Conservation (phyloP, 2,329 filamentous ascomycete genomes). For the Thielaviopsis ethacetica region DNA sequence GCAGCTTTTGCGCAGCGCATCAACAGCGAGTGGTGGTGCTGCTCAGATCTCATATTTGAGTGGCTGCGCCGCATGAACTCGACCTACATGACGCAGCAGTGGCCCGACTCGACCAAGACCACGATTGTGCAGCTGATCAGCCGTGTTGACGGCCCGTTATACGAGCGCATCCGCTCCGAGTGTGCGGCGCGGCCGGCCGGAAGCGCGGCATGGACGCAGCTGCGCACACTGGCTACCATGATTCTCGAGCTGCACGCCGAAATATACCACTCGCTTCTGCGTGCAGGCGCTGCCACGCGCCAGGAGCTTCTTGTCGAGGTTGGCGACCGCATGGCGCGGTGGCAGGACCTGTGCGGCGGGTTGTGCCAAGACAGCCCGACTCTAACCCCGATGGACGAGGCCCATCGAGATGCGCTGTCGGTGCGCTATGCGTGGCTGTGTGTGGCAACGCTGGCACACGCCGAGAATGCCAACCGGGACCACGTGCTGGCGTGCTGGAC, state of each 20-base stretch:
- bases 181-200: background rate
- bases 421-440: constrained; percentile 43
- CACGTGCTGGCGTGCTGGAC: constrained; percentile 43
- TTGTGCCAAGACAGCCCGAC: constrained; percentile 4
- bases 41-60: constrained; percentile 41
- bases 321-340: constrained; percentile 1
- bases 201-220: background rate
- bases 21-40: constrained; percentile 33
- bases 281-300: constrained; percentile 2
- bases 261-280: constrained; percentile 29
- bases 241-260: constrained; percentile 46
- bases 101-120: constrained; percentile 41
- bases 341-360: constrained; percentile 6
- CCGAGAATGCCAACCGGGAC: constrained; percentile 36
- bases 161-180: constrained; percentile 19
- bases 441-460: constrained; percentile 35
- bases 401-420: constrained; percentile 23
- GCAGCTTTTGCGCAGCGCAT: constrained; percentile 32
- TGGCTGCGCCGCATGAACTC: constrained; percentile 35
- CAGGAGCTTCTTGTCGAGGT: constrained; percentile 7
- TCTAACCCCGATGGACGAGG: no score
- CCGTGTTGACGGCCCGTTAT: constrained; percentile 35
- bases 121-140: constrained; percentile 40
- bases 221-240: constrained; percentile 31
- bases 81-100: constrained; percentile 37